Evolutionary conservation across 345 rosid species (phyloP).

Genomic region (Clarkia xantiana): DNA sequence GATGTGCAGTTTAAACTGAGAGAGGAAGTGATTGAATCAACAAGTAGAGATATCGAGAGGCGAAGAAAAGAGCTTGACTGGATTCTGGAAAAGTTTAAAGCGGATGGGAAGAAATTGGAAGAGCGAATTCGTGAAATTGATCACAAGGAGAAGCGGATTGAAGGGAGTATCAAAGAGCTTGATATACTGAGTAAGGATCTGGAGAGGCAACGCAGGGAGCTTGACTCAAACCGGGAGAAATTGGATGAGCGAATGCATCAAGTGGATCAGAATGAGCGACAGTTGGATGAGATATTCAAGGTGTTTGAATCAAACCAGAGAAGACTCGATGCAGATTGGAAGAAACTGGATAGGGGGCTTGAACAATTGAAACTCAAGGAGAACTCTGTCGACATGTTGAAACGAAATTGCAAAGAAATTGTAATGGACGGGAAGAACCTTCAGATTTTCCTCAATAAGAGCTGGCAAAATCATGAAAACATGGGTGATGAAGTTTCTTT

Average conservation of each 20-base stretch:
- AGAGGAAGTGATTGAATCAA: slow-evolving; percentile 1
- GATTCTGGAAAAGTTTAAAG: neutral
- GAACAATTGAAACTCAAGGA: slow-evolving; percentile 18
- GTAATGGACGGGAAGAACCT: slow-evolving; percentile 24
- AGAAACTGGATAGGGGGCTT: too few relatives aligned
- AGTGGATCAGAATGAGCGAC: slow-evolving; percentile 10
- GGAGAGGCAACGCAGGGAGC: neutral
- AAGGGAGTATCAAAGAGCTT: neutral
- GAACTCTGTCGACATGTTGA: slow-evolving; percentile 9
- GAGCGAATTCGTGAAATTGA: neutral
- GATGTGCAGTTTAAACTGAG: neutral
- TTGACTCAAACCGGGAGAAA: neutral
- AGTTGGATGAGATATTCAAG: slow-evolving; percentile 11
- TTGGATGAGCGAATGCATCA: neutral
- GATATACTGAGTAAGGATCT: neutral
- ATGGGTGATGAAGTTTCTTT: slow-evolving; percentile 14
- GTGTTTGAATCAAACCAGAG: slow-evolving; percentile 10
- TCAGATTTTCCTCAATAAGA: slow-evolving; percentile 31
- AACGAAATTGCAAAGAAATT: neutral
- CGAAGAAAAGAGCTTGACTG: neutral
- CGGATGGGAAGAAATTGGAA: neutral
- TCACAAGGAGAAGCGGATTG: neutral
- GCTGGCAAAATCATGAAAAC: slow-evolving; percentile 13
- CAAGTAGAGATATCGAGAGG: slow-evolving; percentile 7
- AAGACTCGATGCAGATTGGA: slow-evolving; percentile 7